Conservation (phyloP, 139 green algal species). For the Chlamydomonas schloesseri region DNA sequence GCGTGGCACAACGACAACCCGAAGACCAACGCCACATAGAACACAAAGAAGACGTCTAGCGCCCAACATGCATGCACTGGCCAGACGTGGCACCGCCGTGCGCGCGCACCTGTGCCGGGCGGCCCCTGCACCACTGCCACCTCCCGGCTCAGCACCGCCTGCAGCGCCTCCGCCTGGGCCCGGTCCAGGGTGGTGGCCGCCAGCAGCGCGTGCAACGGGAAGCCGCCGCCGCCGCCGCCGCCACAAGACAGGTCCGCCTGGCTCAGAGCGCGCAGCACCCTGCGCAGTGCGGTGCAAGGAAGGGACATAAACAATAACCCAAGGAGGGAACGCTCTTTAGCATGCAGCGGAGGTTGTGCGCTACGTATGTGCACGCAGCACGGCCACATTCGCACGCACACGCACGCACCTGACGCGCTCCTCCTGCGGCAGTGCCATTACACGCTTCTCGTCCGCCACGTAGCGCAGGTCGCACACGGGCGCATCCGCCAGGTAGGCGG, state of each 20-base stretch:
- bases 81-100: too few species aligned
- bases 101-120: constrained; percentile 68
- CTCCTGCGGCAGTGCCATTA: background rate
- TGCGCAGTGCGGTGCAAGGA: background rate
- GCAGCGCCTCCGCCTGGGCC: constrained; percentile 64
- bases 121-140: constrained; percentile 82
- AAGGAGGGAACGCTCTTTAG: background rate
- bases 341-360: background rate
- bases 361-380: too few species aligned
- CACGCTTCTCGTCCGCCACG: background rate
- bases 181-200: constrained; percentile 48
- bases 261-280: background rate
- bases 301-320: too few species aligned
- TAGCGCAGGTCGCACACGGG: constrained; percentile 5
- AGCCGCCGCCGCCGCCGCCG: background rate
- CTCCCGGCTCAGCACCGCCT: constrained; percentile 62
- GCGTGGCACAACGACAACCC: too few species aligned
- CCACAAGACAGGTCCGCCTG: background rate
- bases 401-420: constrained; percentile 7
- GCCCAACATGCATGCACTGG: too few species aligned
- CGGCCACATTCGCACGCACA: background rate
- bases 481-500: constrained; percentile 33
- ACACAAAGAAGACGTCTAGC: background rate
- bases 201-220: constrained; percentile 32
- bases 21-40: too few species aligned